Percentiles rank a stretch among this genome's conserved stretches.
Evolutionary conservation across 2,329 filamentous ascomycete genomes (phyloP).

Genomic region (Arthroderma uncinatum): DNA sequence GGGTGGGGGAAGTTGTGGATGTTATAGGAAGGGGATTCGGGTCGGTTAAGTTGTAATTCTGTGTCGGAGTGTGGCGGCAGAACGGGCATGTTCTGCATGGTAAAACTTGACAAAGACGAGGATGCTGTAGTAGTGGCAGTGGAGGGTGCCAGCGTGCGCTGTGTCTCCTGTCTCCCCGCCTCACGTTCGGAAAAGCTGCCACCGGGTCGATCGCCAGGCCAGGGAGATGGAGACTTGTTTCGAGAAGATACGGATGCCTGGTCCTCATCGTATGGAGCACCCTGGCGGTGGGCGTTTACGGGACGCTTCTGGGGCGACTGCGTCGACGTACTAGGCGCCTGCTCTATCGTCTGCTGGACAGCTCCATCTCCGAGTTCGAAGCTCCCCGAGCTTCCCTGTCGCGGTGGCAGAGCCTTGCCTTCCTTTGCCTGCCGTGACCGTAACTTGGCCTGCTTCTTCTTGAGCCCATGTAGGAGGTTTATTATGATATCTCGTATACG

Average conservation of each 20-base stretch:
- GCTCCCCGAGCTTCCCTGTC: conserved; percentile 40
- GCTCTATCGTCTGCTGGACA: conserved; percentile 37
- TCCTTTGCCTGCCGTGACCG: conserved; percentile 45
- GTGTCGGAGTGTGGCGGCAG: conserved; percentile 55
- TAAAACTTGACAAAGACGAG: conserved; percentile 48
- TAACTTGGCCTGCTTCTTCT: conserved; percentile 90
- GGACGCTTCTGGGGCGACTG: conserved; percentile 26
- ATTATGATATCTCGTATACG: conserved; percentile 98
- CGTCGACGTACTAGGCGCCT: conserved; percentile 16
- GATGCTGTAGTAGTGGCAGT: conserved; percentile 8
- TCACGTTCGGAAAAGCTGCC: conserved; percentile 30
- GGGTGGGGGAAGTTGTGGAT: conserved; percentile 38
- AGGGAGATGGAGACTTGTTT: conserved; percentile 20
- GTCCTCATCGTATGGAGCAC: conserved; percentile 28
- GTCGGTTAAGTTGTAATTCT: conserved; percentile 16
- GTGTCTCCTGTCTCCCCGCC: conserved; percentile 29
- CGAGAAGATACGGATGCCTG: conserved; percentile 18
- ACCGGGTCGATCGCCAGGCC: conserved; percentile 20
- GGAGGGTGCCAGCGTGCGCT: conserved; percentile 23
- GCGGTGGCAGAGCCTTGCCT: conserved; percentile 28
- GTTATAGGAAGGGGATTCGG: conserved; percentile 16
- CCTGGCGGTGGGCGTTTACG: conserved; percentile 10
- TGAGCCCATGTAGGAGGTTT: conserved; percentile 86
- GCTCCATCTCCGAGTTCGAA: conserved; percentile 34
- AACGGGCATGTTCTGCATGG: conserved; percentile 65